These are phyloP conservation scores for Phytopythium kandeliae DNA, from an alignment of 352 stramenopile genomes.

Conservation along the genomic window DNA sequence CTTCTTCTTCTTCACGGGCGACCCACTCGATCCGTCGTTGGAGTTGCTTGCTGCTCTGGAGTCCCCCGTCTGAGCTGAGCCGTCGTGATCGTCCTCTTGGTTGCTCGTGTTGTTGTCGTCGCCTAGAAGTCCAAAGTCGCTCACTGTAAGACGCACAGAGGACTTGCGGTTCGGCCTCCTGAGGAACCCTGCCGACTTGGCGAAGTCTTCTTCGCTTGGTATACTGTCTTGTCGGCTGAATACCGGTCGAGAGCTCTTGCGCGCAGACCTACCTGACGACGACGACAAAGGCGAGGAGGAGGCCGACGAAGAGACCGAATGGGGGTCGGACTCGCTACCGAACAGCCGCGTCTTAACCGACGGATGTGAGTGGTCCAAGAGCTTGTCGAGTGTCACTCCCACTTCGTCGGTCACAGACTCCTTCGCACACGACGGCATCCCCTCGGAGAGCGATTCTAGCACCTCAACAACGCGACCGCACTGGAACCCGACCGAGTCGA, in stretches of 20 bases:
- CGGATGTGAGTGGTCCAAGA: constrained; percentile 24
- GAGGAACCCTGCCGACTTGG: constrained; percentile 60
- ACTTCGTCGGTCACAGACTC: constrained; percentile 18
- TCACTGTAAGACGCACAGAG: constrained; percentile 61
- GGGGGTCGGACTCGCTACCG: neutral
- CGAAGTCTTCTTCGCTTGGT: constrained; percentile 59
- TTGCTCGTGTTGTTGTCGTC: constrained; percentile 22
- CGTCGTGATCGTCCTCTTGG: constrained; percentile 13
- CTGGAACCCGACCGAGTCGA: constrained; percentile 53
- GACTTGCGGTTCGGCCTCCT: constrained; percentile 48
- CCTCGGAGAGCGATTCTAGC: constrained; percentile 29
- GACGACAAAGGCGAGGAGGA: constrained; percentile 12
- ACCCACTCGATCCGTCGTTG: neutral
- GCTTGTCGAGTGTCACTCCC: constrained; percentile 40
- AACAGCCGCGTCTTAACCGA: constrained; percentile 8
- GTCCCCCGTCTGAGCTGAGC: neutral
- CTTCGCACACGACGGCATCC: constrained; percentile 11
- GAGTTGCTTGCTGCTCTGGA: neutral
- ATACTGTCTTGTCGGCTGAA: constrained; percentile 51
- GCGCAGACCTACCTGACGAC: constrained; percentile 7
- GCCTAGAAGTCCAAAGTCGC: constrained; percentile 65
- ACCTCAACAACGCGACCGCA: constrained; percentile 21
- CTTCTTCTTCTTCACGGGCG: constrained; percentile 4
- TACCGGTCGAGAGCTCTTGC: constrained; percentile 17
- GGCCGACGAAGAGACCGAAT: constrained; percentile 3